These are phyloP conservation scores for Plasmodium falciparum DNA, from an alignment of 169 alveolate species.

Conservation along the genomic window DNA sequence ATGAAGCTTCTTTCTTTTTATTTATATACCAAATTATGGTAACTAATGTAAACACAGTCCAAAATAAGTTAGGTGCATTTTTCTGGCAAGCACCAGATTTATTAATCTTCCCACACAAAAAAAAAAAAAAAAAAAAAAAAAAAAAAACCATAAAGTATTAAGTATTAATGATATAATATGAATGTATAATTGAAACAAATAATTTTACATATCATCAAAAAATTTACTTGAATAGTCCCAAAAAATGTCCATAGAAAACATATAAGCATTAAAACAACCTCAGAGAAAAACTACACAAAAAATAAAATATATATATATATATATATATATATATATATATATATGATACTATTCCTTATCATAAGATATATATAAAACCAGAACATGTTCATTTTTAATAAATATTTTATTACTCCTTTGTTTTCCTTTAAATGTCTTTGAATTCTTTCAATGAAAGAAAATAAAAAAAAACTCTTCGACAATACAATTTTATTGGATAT, in stretches of 20 bases:
- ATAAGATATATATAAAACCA: no score
- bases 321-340: no score
- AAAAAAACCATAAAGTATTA: neutral
- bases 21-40: constrained; percentile 54
- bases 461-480: constrained; percentile 61
- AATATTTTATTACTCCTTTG: constrained; percentile 39
- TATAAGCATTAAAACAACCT: constrained; percentile 52
- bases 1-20: neutral
- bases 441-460: constrained; percentile 60
- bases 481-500: constrained; percentile 1
- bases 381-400: no score
- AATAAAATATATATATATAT: neutral
- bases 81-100: constrained; percentile 64
- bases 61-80: constrained; percentile 50
- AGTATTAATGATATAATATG: neutral
- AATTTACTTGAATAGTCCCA: constrained; percentile 70
- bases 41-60: constrained; percentile 71
- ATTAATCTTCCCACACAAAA: constrained; percentile 30
- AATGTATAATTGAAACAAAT: no score
- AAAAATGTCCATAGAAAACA: constrained; percentile 67
- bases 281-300: constrained; percentile 36
- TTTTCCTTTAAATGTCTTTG: constrained; percentile 59
- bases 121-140: constrained; percentile 21
- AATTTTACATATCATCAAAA: no score
- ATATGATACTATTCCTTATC: neutral